These are phyloP conservation scores for Xylona heveae DNA, from an alignment of 495 filamentous ascomycete genomes.

Conservation along the genomic window DNA sequence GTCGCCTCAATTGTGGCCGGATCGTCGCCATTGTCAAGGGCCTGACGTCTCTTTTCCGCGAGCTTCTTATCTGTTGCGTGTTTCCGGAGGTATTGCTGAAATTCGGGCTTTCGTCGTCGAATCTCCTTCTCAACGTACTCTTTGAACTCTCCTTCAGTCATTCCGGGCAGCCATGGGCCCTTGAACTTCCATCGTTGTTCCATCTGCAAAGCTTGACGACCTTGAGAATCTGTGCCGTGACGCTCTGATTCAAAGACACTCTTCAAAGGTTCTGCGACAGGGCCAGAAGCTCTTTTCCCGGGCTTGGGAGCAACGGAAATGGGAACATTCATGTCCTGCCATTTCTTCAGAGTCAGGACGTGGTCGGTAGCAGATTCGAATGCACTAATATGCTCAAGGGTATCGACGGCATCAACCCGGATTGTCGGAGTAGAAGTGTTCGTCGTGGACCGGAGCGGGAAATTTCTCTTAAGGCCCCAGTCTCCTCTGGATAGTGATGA, in stretches of 20 bases:
- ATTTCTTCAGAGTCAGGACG: conserved; percentile 63
- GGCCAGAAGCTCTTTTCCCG: too few relatives aligned
- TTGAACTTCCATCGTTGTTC: conserved; percentile 42
- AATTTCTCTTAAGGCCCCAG: conserved; percentile 81
- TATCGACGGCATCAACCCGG: conserved; percentile 54
- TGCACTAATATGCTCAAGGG: conserved; percentile 77
- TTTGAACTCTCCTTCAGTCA: conserved; percentile 50
- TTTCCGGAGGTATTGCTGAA: conserved; percentile 36
- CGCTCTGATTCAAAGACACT: conserved; percentile 28
- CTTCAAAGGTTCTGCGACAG: too few relatives aligned
- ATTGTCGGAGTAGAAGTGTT: conserved; percentile 49
- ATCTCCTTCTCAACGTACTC: conserved; percentile 40
- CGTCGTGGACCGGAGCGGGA: conserved; percentile 55
- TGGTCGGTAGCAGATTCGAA: conserved; percentile 73
- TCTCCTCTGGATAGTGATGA: conserved; percentile 62
- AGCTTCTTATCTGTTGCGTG: conserved; percentile 1
- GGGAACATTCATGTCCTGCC: conserved; percentile 57
- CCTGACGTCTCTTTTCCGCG: not conserved
- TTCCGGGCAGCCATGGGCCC: conserved; percentile 67
- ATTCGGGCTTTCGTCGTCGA: conserved; percentile 33
- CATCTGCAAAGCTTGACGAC: not conserved
- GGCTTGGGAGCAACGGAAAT: conserved; percentile 27
- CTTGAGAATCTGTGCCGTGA: conserved; percentile 22
- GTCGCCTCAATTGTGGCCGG: not conserved
- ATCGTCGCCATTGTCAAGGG: not conserved